Evolutionary conservation across 1,284 basidiomycete genomes (phyloP).

Genomic region (Schizophyllum amplum): DNA sequence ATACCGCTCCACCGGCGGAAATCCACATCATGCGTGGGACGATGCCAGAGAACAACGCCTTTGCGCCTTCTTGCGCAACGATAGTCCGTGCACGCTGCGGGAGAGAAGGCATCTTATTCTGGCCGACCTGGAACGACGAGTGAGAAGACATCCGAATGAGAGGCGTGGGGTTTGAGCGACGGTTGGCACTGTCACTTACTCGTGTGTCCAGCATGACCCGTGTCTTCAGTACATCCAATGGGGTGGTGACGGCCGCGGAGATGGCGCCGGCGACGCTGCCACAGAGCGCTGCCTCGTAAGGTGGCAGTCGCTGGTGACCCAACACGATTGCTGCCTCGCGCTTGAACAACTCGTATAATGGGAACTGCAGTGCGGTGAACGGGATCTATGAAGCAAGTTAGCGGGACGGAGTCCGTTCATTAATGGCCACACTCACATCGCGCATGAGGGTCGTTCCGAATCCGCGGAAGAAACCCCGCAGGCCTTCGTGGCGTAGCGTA

Average conservation of each 20-base stretch:
- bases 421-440: constrained; percentile 67
- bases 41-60: constrained; percentile 80
- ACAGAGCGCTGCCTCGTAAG: constrained; percentile 85
- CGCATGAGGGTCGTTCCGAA: constrained; percentile 41
- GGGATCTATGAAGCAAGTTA: constrained; percentile 84
- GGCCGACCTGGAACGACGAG: constrained; percentile 39
- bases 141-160: constrained; percentile 30
- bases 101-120: constrained; percentile 47
- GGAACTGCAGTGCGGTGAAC: constrained; percentile 97
- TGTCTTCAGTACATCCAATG: constrained; percentile 95
- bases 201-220: constrained; percentile 91
- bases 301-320: constrained; percentile 51
- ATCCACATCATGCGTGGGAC: constrained; percentile 95
- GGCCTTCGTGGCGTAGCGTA: constrained; percentile 20
- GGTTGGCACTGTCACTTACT: constrained; percentile 33
- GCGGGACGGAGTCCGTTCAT: no score
- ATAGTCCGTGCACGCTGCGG: constrained; percentile 54
- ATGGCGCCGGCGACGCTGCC: constrained; percentile 88
- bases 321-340: constrained; percentile 42
- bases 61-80: constrained; percentile 63
- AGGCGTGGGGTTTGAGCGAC: background rate
- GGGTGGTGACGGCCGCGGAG: constrained; percentile 89
- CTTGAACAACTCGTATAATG: constrained; percentile 91
- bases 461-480: constrained; percentile 36
- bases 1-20: constrained; percentile 93